These are phyloP conservation scores for Fallopia convolvulus DNA, from an alignment of 148 eudicot genomes.

Conservation along the genomic window DNA sequence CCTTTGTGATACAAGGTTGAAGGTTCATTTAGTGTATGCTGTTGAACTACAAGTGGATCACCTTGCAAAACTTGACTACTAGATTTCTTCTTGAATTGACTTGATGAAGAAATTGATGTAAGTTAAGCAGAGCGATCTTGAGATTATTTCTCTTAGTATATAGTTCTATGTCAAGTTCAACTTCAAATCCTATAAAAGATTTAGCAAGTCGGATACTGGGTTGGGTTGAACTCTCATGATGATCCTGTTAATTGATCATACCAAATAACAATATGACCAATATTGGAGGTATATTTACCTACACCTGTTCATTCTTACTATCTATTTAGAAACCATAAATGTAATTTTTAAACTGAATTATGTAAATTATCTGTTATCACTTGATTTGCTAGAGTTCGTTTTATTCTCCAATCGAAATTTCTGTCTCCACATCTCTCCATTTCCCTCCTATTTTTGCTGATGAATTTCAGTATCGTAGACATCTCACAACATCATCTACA, in stretches of 20 bases:
- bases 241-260: background rate
- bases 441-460: background rate
- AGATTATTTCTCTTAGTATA: background rate
- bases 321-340: background rate
- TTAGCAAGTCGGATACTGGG: background rate
- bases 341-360: background rate
- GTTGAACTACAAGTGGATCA: background rate
- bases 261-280: background rate
- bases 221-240: background rate
- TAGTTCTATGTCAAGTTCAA: background rate
- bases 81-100: background rate
- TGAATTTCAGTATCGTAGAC: background rate
- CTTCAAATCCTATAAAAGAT: background rate
- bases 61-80: background rate
- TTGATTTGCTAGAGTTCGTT: background rate
- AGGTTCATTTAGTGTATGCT: background rate
- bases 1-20: background rate
- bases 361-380: background rate
- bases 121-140: background rate
- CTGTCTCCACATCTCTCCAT: background rate
- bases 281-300: background rate
- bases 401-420: background rate
- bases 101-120: background rate
- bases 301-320: too few relatives aligned
- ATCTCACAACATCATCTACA: too few relatives aligned